Evolutionary conservation across 2,329 filamentous ascomycete genomes (phyloP).

Genomic region (Capronia epimyces): DNA sequence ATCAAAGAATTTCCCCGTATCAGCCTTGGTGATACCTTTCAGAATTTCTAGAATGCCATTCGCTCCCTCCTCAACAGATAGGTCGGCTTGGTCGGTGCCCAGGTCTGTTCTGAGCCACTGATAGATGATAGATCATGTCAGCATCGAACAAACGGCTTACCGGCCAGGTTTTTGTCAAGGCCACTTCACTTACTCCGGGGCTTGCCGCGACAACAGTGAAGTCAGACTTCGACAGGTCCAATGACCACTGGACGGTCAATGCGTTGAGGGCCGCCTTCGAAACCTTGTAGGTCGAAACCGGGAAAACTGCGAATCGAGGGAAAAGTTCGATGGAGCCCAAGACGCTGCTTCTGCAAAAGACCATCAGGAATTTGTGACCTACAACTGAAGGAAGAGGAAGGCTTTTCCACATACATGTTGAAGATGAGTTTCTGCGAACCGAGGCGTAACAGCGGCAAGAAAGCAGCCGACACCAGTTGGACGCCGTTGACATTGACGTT

Average conservation of each 20-base stretch:
- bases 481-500: slow-evolving; percentile 40
- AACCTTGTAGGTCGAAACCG: slow-evolving; percentile 40
- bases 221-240: slow-evolving; percentile 36
- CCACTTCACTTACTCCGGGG: slow-evolving; percentile 40
- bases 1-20: slow-evolving; percentile 47
- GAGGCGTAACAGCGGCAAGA: slow-evolving; percentile 38
- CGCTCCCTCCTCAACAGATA: slow-evolving; percentile 39
- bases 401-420: slow-evolving; percentile 38
- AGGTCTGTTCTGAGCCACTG: slow-evolving; percentile 47
- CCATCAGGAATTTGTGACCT: neutral
- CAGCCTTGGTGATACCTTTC: slow-evolving; percentile 35
- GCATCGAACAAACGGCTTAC: neutral
- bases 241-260: slow-evolving; percentile 43
- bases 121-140: slow-evolving; percentile 6
- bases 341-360: slow-evolving; percentile 29
- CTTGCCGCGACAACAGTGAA: slow-evolving; percentile 42
- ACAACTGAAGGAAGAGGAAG: neutral
- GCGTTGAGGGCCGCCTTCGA: slow-evolving; percentile 47
- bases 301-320: slow-evolving; percentile 22
- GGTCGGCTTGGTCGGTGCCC: slow-evolving; percentile 39
- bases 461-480: slow-evolving; percentile 38
- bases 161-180: neutral
- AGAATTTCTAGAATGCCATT: slow-evolving; percentile 44
- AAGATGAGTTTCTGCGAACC: slow-evolving; percentile 41
- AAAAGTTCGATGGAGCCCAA: slow-evolving; percentile 40